Percentiles rank a stretch among this genome's conserved stretches.
Conservation (phyloP, 164 flowering plant genomes). For the Sextonia rubra region DNA sequence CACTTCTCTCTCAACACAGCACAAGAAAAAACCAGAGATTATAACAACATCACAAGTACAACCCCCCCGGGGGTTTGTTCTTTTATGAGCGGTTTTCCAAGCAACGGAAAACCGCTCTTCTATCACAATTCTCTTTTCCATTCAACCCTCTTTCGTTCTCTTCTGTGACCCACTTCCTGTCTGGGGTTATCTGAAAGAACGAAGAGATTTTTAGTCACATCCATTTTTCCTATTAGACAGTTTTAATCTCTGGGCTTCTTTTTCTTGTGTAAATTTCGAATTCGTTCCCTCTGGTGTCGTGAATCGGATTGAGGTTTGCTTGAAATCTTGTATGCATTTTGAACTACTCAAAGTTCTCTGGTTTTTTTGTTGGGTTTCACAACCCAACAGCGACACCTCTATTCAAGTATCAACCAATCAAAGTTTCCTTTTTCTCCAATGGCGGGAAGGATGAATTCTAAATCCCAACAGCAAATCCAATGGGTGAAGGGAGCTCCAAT, state of each 20-base stretch:
- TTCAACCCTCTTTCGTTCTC: neutral
- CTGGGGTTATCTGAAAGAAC: neutral
- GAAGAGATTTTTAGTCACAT: neutral
- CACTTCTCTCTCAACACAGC: neutral
- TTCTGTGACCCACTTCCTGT: no score
- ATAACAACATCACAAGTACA: no score
- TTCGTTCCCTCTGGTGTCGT: neutral
- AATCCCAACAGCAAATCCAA: constrained; percentile 15
- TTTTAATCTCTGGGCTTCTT: neutral
- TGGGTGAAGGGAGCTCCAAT: constrained; percentile 52
- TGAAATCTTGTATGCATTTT: neutral
- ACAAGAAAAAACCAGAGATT: neutral
- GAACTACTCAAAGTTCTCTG: no score
- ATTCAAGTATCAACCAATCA: neutral
- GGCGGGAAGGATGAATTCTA: constrained; percentile 15
- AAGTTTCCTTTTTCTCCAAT: constrained; percentile 8
- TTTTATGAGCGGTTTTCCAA: neutral
- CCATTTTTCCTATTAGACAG: neutral
- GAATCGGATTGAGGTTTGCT: neutral
- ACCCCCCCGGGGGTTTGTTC: neutral
- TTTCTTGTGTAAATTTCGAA: no score
- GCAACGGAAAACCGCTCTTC: neutral
- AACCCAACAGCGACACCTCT: neutral
- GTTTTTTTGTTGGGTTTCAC: neutral
- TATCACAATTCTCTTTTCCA: no score